A percentile compares a stretch with the other conserved stretches of the same genome.
phyloP scores from a whole-genome alignment of 495 filamentous ascomycete species.

The Penicillium canariense region DNA sequence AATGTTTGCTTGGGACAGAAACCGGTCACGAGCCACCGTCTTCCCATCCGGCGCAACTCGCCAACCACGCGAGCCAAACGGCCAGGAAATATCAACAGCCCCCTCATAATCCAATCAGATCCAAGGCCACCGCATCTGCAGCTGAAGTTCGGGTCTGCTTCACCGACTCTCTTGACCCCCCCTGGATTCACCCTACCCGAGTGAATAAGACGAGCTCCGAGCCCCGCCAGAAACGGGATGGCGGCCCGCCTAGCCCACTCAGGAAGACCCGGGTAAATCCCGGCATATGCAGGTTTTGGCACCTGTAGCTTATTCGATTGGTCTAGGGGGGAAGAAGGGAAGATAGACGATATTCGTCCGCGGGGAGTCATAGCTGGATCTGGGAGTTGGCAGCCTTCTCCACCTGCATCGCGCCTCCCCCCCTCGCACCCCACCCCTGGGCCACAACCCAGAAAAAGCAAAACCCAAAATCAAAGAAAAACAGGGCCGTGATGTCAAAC shows the following conservation, averaged over 20 bases:
- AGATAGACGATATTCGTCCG: neutral
- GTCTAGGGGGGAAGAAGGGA: neutral
- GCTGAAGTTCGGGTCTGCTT: slow-evolving; percentile 2
- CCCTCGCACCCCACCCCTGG: neutral
- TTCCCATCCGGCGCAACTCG: neutral
- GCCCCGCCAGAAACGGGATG: slow-evolving; percentile 3
- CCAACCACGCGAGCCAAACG: neutral
- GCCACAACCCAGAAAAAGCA: neutral
- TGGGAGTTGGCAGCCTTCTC: neutral
- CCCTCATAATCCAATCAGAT: neutral
- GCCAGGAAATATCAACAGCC: neutral
- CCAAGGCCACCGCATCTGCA: neutral
- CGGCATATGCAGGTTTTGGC: slow-evolving; percentile 4
- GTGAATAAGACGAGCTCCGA: too few species aligned
- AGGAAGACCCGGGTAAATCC: slow-evolving; percentile 2
- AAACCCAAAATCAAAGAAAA: slow-evolving; percentile 2
- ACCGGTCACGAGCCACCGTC: slow-evolving; percentile 18
- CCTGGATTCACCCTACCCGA: slow-evolving; percentile 20
- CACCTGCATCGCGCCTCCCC: neutral
- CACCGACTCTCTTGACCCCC: slow-evolving; percentile 24
- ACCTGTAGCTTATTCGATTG: slow-evolving; percentile 8
- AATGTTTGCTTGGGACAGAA: slow-evolving; percentile 23
- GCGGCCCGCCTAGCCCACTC: slow-evolving; percentile 12
- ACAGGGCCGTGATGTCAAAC: slow-evolving; percentile 13
- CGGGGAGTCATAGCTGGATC: neutral